phyloP scores from a whole-genome alignment of 768 basidiomycete genomes.

The Lyophyllum atratum region DNA sequence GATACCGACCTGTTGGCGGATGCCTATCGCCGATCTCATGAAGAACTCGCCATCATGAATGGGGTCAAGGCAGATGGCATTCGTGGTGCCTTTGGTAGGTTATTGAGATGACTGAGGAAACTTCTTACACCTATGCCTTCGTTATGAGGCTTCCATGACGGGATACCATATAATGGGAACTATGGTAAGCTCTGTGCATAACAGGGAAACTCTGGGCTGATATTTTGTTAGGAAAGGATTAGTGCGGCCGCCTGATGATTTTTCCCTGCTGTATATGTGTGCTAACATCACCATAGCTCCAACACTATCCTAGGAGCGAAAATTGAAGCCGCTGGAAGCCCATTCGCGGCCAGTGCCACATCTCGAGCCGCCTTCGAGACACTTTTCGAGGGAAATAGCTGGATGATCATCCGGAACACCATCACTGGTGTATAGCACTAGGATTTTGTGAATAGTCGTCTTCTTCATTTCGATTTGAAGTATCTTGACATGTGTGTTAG shows the following conservation, averaged over 20 bases:
- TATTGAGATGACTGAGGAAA: no score
- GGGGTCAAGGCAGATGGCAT: slow-evolving; percentile 62
- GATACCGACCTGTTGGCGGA: slow-evolving; percentile 49
- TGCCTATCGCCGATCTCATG: slow-evolving; percentile 54
- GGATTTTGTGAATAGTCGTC: slow-evolving; percentile 61
- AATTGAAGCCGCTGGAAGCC: slow-evolving; percentile 60
- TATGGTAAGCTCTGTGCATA: slow-evolving; percentile 46
- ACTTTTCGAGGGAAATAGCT: slow-evolving; percentile 45
- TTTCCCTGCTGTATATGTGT: neutral
- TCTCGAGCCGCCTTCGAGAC: slow-evolving; percentile 44
- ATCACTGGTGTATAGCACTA: slow-evolving; percentile 62
- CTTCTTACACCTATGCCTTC: no score
- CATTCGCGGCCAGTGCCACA: slow-evolving; percentile 46
- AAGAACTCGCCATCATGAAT: slow-evolving; percentile 54
- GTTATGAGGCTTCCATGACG: slow-evolving; percentile 57
- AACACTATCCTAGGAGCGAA: slow-evolving; percentile 67
- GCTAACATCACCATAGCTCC: slow-evolving; percentile 35
- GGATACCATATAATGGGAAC: slow-evolving; percentile 71
- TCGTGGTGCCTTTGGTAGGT: slow-evolving; percentile 49
- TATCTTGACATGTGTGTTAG: slow-evolving; percentile 19
- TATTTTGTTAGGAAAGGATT: slow-evolving; percentile 41
- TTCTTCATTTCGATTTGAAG: neutral
- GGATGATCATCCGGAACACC: slow-evolving; percentile 58
- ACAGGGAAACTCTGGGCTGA: slow-evolving; percentile 1
- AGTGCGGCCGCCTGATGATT: slow-evolving; percentile 29